Conservation (phyloP, 345 rosid genomes). For the Carallia brachiata region DNA sequence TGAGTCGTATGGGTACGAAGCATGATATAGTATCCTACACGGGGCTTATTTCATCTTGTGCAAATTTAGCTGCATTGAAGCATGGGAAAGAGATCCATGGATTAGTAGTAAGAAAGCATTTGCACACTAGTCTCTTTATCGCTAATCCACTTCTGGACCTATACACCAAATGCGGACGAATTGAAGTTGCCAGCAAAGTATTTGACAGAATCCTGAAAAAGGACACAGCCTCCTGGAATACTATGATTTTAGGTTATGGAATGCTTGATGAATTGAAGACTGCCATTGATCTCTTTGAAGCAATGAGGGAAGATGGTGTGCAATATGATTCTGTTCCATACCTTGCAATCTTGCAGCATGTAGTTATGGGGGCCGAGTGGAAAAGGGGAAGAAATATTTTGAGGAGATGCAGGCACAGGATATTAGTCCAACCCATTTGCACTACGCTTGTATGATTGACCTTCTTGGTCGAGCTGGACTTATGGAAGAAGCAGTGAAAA, state of each 20-base stretch:
- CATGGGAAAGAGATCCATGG: neutral
- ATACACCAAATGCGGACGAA: neutral
- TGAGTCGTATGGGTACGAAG: neutral
- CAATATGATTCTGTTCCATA: neutral
- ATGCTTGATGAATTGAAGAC: neutral
- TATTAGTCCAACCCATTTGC: neutral
- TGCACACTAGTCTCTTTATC: neutral
- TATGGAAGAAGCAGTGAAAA: neutral
- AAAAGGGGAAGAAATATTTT: slow-evolving; percentile 2
- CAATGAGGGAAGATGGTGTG: neutral
- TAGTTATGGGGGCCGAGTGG: neutral
- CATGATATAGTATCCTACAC: neutral
- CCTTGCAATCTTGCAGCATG: neutral
- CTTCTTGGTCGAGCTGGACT: slow-evolving; percentile 2
- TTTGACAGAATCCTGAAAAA: neutral
- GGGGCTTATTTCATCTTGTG: slow-evolving; percentile 1
- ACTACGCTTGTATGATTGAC: slow-evolving; percentile 3
- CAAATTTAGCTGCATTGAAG: neutral
- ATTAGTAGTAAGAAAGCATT: neutral
- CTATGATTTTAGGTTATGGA: slow-evolving; percentile 3
- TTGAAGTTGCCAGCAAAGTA: neutral
- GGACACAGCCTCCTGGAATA: slow-evolving; percentile 1
- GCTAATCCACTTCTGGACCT: neutral
- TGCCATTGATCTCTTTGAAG: neutral
- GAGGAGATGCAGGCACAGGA: neutral